A percentile compares a stretch with the other conserved stretches of the same genome.
Evolutionary conservation across 1,139 yeast species (phyloP).

Genomic region (Sugiyamaella castrensis): DNA sequence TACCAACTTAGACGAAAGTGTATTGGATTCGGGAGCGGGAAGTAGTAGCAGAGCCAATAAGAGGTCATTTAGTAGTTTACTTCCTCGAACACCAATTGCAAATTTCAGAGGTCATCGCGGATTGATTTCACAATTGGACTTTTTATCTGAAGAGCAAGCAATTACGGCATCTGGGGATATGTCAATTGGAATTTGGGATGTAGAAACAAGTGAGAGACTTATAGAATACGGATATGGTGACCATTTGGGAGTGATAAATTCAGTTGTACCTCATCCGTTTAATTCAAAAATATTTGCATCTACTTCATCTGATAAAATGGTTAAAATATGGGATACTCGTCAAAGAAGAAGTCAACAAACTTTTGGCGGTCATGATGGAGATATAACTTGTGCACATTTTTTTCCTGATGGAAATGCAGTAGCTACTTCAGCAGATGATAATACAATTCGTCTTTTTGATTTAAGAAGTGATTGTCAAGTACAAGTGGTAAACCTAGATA

Average conservation of each 20-base stretch:
- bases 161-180: conserved; percentile 81
- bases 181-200: conserved; percentile 81
- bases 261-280: conserved; percentile 44
- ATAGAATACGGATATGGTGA: conserved; percentile 63
- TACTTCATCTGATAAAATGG: conserved; percentile 91
- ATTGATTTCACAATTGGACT: conserved; percentile 73
- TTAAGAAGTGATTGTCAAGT: conserved; percentile 73
- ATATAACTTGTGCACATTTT: conserved; percentile 62
- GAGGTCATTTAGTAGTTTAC: neutral
- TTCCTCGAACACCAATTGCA: conserved; percentile 37
- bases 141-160: conserved; percentile 53
- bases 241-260: conserved; percentile 77
- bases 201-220: conserved; percentile 53
- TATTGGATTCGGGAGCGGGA: conserved; percentile 25
- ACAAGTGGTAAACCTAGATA: conserved; percentile 42
- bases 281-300: conserved; percentile 66
- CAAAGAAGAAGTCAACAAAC: conserved; percentile 67
- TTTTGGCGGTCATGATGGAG: conserved; percentile 58
- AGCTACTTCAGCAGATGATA: conserved; percentile 69
- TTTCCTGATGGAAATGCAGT: conserved; percentile 64
- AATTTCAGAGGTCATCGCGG: conserved; percentile 78
- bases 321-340: conserved; percentile 92
- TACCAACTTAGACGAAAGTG: conserved; percentile 29
- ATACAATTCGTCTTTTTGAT: conserved; percentile 68
- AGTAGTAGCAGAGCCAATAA: neutral